Conservation (phyloP, 2,329 filamentous ascomycete species). For the Colletotrichum zoysiae region DNA sequence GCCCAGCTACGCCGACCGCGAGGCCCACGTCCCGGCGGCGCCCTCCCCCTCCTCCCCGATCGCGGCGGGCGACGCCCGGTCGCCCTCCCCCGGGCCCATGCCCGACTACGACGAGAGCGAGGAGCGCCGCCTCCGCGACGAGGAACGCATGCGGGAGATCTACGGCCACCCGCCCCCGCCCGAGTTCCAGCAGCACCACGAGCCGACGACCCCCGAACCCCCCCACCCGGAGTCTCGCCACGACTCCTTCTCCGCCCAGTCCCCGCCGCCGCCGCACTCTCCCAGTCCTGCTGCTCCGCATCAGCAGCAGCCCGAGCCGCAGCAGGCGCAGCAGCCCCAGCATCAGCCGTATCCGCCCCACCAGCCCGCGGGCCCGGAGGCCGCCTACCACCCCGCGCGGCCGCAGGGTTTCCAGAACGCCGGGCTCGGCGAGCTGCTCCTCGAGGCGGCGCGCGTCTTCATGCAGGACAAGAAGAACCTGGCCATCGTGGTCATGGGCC, state of each 20-base stretch:
- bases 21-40: not conserved
- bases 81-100: slow-evolving; percentile 28
- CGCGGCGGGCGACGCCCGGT: not conserved
- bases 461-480: slow-evolving; percentile 71
- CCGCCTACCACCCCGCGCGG: slow-evolving; percentile 49
- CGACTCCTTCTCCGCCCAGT: not conserved
- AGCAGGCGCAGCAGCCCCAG: slow-evolving; percentile 42
- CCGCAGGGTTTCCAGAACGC: slow-evolving; percentile 54
- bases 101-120: slow-evolving; percentile 45
- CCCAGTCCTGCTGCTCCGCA: not conserved
- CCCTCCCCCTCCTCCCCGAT: slow-evolving; percentile 26
- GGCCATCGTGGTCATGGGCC: slow-evolving; percentile 65
- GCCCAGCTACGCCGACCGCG: slow-evolving; percentile 26
- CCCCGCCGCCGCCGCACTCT: slow-evolving; percentile 4
- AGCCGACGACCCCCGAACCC: slow-evolving; percentile 32
- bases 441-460: slow-evolving; percentile 66
- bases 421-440: slow-evolving; percentile 65
- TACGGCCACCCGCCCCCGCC: slow-evolving; percentile 56
- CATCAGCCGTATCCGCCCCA: slow-evolving; percentile 40
- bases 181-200: slow-evolving; percentile 31
- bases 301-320: slow-evolving; percentile 19
- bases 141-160: slow-evolving; percentile 66
- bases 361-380: too few relatives aligned
- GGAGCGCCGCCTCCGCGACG: slow-evolving; percentile 58
- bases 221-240: slow-evolving; percentile 32